Evolutionary conservation across 306 rosid genomes (phyloP).

Genomic region (Astragalus membranaceus): DNA sequence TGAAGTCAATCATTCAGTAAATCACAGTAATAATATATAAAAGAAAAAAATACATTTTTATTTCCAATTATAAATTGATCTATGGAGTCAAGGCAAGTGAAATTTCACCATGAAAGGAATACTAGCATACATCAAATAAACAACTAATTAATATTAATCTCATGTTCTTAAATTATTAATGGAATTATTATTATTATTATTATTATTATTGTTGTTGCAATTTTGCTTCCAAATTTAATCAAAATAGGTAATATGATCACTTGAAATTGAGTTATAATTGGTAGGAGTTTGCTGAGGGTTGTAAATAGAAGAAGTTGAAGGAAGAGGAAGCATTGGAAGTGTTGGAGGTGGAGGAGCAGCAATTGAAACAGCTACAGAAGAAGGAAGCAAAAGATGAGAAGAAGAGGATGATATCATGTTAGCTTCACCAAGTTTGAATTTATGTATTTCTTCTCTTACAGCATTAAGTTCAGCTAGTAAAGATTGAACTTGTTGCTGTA

Average conservation of each 20-base stretch:
- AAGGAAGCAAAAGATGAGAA: constrained; percentile 39
- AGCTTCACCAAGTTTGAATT: constrained; percentile 67
- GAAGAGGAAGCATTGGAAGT: constrained; percentile 27
- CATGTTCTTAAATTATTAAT: background rate
- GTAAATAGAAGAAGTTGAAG: constrained; percentile 44
- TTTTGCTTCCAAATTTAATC: constrained; percentile 16
- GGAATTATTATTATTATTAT: background rate
- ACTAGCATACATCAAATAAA: background rate
- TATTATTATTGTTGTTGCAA: background rate
- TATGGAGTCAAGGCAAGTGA: too few species aligned
- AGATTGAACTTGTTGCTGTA: constrained; percentile 88
- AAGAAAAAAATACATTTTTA: too few species aligned
- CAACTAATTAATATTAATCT: background rate
- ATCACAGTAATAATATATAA: too few species aligned
- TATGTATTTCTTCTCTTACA: constrained; percentile 73
- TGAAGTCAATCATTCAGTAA: too few species aligned
- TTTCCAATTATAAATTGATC: too few species aligned
- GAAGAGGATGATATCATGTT: constrained; percentile 31
- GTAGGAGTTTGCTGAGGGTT: constrained; percentile 25
- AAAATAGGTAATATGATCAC: constrained; percentile 38
- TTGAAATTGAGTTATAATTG: constrained; percentile 36
- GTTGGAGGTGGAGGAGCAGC: constrained; percentile 40
- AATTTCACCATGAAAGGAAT: background rate
- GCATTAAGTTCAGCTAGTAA: constrained; percentile 74
- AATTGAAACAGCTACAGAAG: constrained; percentile 37